These are phyloP conservation scores for Podospora comata DNA, from an alignment of 495 filamentous ascomycete genomes.

Conservation along the genomic window DNA sequence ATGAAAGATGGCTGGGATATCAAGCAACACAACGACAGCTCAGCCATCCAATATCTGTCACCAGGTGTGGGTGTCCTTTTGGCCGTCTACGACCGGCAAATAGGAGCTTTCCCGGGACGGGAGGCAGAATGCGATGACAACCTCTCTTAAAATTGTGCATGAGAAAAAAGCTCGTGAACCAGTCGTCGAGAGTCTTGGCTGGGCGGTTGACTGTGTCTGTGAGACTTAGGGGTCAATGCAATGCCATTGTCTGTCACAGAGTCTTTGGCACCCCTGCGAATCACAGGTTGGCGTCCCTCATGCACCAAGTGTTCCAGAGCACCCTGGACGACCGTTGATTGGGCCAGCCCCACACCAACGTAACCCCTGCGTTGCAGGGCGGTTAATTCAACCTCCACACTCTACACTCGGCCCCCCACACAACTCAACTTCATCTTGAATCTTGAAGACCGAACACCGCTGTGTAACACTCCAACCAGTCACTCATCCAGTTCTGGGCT, in stretches of 20 bases:
- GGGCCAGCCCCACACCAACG: constrained; percentile 31
- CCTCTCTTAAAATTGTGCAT: constrained; percentile 14
- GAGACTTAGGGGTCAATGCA: constrained; percentile 31
- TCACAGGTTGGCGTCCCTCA: constrained; percentile 37
- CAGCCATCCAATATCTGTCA: not conserved
- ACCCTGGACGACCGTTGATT: constrained; percentile 36
- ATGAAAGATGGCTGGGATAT: not conserved
- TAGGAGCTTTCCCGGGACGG: not conserved
- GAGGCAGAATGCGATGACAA: not conserved
- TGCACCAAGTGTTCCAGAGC: constrained; percentile 44
- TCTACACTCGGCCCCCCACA: constrained; percentile 1
- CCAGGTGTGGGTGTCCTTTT: not conserved
- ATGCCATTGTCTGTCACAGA: constrained; percentile 34
- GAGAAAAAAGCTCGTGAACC: constrained; percentile 10
- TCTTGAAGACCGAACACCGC: not conserved
- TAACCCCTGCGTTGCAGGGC: constrained; percentile 44
- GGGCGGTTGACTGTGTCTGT: constrained; percentile 25
- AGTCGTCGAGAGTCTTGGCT: constrained; percentile 25
- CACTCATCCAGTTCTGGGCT: not conserved
- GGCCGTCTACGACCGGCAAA: not conserved
- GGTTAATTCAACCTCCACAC: constrained; percentile 36
- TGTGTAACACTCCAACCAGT: not conserved
- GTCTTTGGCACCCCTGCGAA: constrained; percentile 37
- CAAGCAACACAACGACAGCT: not conserved
- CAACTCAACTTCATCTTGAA: not conserved